Conservation (phyloP, 78 protist genomes). For the Tieghemostelium lacteum region DNA sequence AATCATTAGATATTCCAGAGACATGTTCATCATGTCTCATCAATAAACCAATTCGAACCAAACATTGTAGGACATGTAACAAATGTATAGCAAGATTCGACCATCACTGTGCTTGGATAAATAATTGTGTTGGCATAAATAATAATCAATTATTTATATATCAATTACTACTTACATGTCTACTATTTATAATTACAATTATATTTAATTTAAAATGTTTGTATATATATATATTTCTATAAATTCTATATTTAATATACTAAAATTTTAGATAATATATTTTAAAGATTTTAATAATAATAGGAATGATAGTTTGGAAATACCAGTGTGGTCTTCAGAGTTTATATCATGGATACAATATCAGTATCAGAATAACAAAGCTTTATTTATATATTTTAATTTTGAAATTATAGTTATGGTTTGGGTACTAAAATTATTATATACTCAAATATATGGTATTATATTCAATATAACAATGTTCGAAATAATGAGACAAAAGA, state of each 20-base stretch:
- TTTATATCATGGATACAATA: background rate
- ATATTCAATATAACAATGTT: conserved; percentile 50
- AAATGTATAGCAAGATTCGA: conserved; percentile 86
- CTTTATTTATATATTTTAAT: conserved; percentile 1
- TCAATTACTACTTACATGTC: conserved; percentile 5
- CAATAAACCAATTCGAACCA: conserved; percentile 79
- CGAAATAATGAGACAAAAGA: conserved; percentile 33
- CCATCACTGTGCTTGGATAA: conserved; percentile 88
- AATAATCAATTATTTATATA: conserved; percentile 69
- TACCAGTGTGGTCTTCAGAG: conserved; percentile 11
- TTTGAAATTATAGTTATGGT: conserved; percentile 26
- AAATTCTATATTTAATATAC: background rate
- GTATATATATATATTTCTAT: background rate
- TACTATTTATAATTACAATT: conserved; percentile 21
- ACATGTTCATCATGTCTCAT: conserved; percentile 65
- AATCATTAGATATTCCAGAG: conserved; percentile 55
- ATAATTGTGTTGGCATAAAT: conserved; percentile 86
- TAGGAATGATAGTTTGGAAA: too few relatives aligned
- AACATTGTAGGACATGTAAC: conserved; percentile 85
- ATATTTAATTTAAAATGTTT: conserved; percentile 40
- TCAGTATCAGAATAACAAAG: conserved; percentile 23
- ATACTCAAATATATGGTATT: conserved; percentile 48
- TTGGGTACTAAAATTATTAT: conserved; percentile 46
- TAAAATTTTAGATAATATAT: background rate
- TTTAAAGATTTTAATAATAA: background rate